Conservation (phyloP, 1,284 basidiomycete genomes). For the Neolentinus lepideus region DNA sequence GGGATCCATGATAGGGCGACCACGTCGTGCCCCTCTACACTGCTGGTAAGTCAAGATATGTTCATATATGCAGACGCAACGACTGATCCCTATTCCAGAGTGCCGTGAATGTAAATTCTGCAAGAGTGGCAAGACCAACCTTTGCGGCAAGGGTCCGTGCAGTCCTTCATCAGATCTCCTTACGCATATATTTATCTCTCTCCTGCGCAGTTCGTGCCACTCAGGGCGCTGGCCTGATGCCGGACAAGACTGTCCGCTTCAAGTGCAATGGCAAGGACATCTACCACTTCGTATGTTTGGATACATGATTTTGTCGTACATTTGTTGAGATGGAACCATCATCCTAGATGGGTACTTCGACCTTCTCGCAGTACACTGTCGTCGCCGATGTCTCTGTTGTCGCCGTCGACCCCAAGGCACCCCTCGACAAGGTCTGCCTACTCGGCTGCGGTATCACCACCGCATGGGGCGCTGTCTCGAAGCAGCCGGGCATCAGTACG, state of each 20-base stretch:
- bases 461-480: conserved; percentile 86
- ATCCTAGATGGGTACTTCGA: conserved; percentile 91
- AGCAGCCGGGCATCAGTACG: conserved; percentile 75
- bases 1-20: conserved; percentile 49
- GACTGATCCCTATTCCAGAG: conserved; percentile 40
- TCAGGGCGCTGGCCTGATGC: conserved; percentile 96
- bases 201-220: conserved; percentile 70
- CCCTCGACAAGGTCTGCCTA: conserved; percentile 91
- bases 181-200: neutral
- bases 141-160: conserved; percentile 74
- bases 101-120: conserved; percentile 97
- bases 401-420: conserved; percentile 79
- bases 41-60: conserved; percentile 48
- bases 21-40: conserved; percentile 95
- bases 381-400: conserved; percentile 97
- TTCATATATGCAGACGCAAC: conserved; percentile 4
- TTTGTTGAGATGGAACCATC: neutral
- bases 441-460: conserved; percentile 97
- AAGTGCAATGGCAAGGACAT: conserved; percentile 84
- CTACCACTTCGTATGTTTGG: conserved; percentile 76
- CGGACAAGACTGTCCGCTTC: conserved; percentile 90
- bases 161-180: neutral
- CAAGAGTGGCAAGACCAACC: conserved; percentile 97
- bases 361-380: conserved; percentile 99
- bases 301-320: too few relatives aligned